These are phyloP conservation scores for Phytophthora melonis DNA, from an alignment of 352 stramenopile species.

Conservation along the genomic window DNA sequence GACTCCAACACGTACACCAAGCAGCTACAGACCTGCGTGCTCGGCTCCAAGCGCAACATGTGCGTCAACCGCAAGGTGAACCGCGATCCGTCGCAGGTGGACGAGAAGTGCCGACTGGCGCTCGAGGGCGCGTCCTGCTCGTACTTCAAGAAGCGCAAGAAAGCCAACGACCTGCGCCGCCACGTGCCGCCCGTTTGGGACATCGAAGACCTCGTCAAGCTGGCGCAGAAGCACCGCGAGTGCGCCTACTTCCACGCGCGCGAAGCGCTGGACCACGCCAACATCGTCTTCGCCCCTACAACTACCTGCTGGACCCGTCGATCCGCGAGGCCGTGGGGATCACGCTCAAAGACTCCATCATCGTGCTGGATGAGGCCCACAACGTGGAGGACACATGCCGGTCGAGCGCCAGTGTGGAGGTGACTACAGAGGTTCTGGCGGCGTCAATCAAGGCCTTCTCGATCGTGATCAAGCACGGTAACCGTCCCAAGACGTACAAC, in stretches of 20 bases:
- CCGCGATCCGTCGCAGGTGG: slow-evolving; percentile 57
- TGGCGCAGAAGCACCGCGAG: slow-evolving; percentile 80
- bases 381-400: slow-evolving; percentile 91
- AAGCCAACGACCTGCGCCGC: slow-evolving; percentile 48
- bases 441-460: slow-evolving; percentile 71
- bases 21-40: slow-evolving; percentile 79
- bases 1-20: slow-evolving; percentile 41
- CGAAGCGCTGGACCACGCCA: slow-evolving; percentile 59
- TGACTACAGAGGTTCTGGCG: slow-evolving; percentile 61
- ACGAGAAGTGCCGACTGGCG: slow-evolving; percentile 76
- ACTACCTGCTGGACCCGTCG: slow-evolving; percentile 84
- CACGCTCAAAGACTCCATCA: slow-evolving; percentile 75
- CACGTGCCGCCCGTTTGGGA: slow-evolving; percentile 80
- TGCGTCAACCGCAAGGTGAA: slow-evolving; percentile 86
- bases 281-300: slow-evolving; percentile 92
- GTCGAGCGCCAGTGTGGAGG: slow-evolving; percentile 77
- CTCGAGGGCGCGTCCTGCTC: slow-evolving; percentile 43
- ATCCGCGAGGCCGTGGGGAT: slow-evolving; percentile 80
- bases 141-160: slow-evolving; percentile 48
- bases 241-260: slow-evolving; percentile 83
- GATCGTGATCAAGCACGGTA: slow-evolving; percentile 71
- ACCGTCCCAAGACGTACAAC: slow-evolving; percentile 62
- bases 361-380: slow-evolving; percentile 89
- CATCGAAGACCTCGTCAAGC: slow-evolving; percentile 81
- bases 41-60: slow-evolving; percentile 84